Percentiles rank a stretch among this genome's conserved stretches.
These are phyloP conservation scores for Fraxinus ornus DNA, from an alignment of 305 asterid genomes.

Conservation along the genomic window DNA sequence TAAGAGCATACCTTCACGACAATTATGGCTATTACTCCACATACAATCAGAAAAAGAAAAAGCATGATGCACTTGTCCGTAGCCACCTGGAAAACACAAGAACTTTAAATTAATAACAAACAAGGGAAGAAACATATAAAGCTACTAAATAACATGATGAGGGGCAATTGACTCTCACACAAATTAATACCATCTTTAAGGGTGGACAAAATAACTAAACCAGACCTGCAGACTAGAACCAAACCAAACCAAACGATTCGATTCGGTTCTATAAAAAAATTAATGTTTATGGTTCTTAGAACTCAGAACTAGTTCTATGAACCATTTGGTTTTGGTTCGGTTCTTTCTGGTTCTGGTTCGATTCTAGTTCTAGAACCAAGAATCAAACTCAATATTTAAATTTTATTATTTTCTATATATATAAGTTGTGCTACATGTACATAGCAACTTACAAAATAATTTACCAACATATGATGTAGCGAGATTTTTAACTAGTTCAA, in stretches of 20 bases:
- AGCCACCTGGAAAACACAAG: conserved; percentile 74
- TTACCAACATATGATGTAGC: no score
- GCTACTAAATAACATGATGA: neutral
- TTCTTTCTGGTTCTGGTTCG: no score
- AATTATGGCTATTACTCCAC: conserved; percentile 92
- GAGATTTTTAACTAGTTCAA: no score
- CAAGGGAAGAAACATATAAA: conserved; percentile 10
- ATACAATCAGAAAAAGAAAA: conserved; percentile 86
- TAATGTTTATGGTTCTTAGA: neutral
- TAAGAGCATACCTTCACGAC: conserved; percentile 75
- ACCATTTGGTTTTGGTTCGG: no score
- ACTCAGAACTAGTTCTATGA: no score
- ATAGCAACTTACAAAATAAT: no score
- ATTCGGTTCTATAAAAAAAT: no score
- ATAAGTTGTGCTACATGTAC: no score
- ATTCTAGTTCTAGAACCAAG: neutral
- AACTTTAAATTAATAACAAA: conserved; percentile 14
- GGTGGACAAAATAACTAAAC: neutral
- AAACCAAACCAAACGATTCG: neutral
- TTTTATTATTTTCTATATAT: no score
- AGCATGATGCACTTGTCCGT: conserved; percentile 98
- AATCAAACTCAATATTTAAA: neutral
- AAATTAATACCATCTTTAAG: neutral
- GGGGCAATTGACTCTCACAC: neutral
- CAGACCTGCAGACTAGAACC: neutral